A percentile compares a stretch with the other conserved stretches of the same genome.
These are phyloP conservation scores for Nidularia sp. DNA, from an alignment of 768 basidiomycete genomes.

Conservation along the genomic window DNA sequence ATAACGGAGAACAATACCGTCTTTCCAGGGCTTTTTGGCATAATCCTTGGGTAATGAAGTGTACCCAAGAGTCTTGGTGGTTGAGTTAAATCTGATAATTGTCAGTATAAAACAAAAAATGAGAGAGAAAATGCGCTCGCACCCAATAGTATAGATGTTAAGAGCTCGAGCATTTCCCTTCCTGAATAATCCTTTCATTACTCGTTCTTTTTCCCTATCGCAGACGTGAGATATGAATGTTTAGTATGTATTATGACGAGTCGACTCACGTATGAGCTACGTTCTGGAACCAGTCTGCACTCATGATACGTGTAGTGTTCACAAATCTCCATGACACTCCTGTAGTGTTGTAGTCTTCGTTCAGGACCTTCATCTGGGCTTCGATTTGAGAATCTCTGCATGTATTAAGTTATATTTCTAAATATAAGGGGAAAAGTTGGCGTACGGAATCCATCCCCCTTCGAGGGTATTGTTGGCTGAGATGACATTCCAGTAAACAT, in stretches of 20 bases:
- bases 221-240: slow-evolving; percentile 1
- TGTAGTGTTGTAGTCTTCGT: slow-evolving; percentile 28
- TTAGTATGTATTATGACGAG: not conserved
- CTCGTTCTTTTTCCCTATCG: slow-evolving; percentile 19
- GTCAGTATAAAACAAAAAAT: slow-evolving; percentile 4
- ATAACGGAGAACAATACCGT: slow-evolving; percentile 39
- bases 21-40: slow-evolving; percentile 26
- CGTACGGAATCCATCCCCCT: slow-evolving; percentile 37
- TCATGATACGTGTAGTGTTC: slow-evolving; percentile 31
- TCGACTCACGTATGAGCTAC: slow-evolving; percentile 20
- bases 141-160: slow-evolving; percentile 35
- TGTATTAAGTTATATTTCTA: not conserved
- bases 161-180: slow-evolving; percentile 30
- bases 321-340: slow-evolving; percentile 32
- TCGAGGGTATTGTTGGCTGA: slow-evolving; percentile 20
- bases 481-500: slow-evolving; percentile 27
- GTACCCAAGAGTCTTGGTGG: slow-evolving; percentile 35
- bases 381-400: slow-evolving; percentile 19
- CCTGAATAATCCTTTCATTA: slow-evolving; percentile 32
- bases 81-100: slow-evolving; percentile 14
- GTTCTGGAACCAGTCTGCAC: slow-evolving; percentile 37
- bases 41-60: slow-evolving; percentile 43
- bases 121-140: slow-evolving; percentile 2
- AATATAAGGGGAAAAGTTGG: not conserved
- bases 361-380: slow-evolving; percentile 35